These are phyloP conservation scores for Puccinia hordei DNA, from an alignment of 1,284 basidiomycete species.

Conservation along the genomic window DNA sequence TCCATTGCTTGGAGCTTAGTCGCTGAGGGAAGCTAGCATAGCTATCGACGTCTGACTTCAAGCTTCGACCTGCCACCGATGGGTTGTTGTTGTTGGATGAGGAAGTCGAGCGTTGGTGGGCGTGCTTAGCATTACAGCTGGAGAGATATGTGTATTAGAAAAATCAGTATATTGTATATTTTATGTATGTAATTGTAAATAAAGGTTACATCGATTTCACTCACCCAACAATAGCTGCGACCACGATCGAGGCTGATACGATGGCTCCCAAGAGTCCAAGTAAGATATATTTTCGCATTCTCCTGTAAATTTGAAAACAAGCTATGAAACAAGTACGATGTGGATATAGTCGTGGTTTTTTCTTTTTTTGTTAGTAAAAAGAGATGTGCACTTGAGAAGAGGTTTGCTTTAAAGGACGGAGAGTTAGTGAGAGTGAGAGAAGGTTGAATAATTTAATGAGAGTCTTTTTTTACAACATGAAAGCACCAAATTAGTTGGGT, in stretches of 20 bases:
- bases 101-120: not conserved
- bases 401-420: too few species aligned
- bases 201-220: too few species aligned
- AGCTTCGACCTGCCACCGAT: not conserved
- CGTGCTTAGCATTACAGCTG: not conserved
- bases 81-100: not conserved
- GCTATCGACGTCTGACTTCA: not conserved
- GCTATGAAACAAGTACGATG: too few species aligned
- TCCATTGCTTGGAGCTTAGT: not conserved
- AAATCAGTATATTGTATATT: too few species aligned
- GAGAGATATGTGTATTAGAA: too few species aligned
- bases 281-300: not conserved
- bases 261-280: not conserved
- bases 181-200: not conserved
- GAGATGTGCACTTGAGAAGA: too few species aligned
- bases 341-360: too few species aligned
- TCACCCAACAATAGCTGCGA: constrained; percentile 13
- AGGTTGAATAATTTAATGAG: too few species aligned
- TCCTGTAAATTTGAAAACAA: not conserved
- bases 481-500: too few species aligned
- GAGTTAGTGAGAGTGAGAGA: too few species aligned
- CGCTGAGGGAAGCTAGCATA: not conserved
- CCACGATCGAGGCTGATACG: constrained; percentile 18
- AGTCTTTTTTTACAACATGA: too few species aligned
- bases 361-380: too few species aligned